Evolutionary conservation across 331 rosid genomes (phyloP).

Genomic region (Quercus phellos): DNA sequence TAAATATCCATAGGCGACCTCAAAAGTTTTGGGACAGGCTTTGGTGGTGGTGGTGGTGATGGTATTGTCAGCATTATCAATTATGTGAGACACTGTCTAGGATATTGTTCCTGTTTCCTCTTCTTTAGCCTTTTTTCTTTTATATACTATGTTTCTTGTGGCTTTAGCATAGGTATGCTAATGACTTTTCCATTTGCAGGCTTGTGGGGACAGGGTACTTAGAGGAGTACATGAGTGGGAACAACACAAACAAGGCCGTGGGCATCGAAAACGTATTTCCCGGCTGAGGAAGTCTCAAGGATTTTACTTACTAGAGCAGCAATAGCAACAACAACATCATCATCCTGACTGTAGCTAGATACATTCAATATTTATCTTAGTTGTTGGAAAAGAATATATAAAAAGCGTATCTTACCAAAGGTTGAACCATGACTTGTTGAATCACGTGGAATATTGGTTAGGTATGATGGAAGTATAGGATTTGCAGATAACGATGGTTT

Average conservation of each 20-base stretch:
- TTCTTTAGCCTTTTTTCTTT: neutral
- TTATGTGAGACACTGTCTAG: neutral
- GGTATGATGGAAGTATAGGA: too few relatives aligned
- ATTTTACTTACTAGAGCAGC: slow-evolving; percentile 16
- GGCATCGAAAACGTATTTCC: slow-evolving; percentile 60
- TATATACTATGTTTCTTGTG: neutral
- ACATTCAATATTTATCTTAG: neutral
- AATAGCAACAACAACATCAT: neutral
- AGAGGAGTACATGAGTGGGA: slow-evolving; percentile 92
- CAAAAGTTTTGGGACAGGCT: too few relatives aligned
- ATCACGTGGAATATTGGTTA: too few relatives aligned
- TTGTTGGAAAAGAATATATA: too few relatives aligned
- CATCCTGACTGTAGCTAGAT: neutral
- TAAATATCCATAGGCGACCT: too few relatives aligned
- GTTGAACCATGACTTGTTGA: too few relatives aligned
- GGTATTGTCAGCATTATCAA: too few relatives aligned
- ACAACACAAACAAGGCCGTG: slow-evolving; percentile 71
- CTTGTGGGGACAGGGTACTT: slow-evolving; percentile 73
- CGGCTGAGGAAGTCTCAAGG: slow-evolving; percentile 43
- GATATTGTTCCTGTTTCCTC: neutral
- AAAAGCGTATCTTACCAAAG: too few relatives aligned
- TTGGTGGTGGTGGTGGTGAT: too few relatives aligned
- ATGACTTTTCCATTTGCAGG: slow-evolving; percentile 40
- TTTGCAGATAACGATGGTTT: too few relatives aligned
- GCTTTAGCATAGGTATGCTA: neutral